Evolutionary conservation across 1,139 yeast genomes (phyloP).

Genomic region (Taiozyma sp.): DNA sequence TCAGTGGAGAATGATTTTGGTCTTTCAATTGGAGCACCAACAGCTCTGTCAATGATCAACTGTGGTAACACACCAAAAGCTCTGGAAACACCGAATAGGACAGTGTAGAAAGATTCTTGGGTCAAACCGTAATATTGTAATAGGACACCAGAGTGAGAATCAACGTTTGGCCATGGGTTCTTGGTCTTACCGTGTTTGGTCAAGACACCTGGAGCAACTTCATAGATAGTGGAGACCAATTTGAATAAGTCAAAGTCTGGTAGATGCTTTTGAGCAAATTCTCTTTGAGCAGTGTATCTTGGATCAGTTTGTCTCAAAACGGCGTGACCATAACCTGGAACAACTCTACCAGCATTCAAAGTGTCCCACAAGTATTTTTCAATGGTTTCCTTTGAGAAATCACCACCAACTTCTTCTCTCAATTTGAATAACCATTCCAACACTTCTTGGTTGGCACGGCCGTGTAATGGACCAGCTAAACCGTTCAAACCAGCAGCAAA

Average conservation of each 20-base stretch:
- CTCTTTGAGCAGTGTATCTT: constrained; percentile 96
- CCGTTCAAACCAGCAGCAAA: constrained; percentile 95
- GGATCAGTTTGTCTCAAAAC: constrained; percentile 97
- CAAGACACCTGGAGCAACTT: constrained; percentile 93
- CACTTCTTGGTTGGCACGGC: constrained; percentile 98
- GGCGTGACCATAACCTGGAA: constrained; percentile 98
- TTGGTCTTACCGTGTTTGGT: constrained; percentile 97
- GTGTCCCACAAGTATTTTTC: constrained; percentile 90
- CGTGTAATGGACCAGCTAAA: constrained; percentile 97
- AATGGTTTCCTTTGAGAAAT: constrained; percentile 68
- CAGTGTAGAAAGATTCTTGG: constrained; percentile 96
- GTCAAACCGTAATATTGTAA: constrained; percentile 96
- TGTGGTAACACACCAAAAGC: constrained; percentile 98
- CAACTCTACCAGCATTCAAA: constrained; percentile 87
- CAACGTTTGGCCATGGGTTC: constrained; percentile 99
- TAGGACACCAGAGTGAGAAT: constrained; percentile 95
- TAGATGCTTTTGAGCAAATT: constrained; percentile 94
- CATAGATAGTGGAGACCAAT: constrained; percentile 85
- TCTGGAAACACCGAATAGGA: constrained; percentile 96
- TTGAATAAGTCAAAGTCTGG: constrained; percentile 92
- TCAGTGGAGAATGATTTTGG: constrained; percentile 89
- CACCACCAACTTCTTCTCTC: constrained; percentile 70
- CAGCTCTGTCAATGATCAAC: constrained; percentile 92
- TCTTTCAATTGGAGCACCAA: constrained; percentile 95
- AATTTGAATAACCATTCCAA: constrained; percentile 87